phyloP scores from a whole-genome alignment of 2,329 filamentous ascomycete species.

The Monosporascus ibericus region DNA sequence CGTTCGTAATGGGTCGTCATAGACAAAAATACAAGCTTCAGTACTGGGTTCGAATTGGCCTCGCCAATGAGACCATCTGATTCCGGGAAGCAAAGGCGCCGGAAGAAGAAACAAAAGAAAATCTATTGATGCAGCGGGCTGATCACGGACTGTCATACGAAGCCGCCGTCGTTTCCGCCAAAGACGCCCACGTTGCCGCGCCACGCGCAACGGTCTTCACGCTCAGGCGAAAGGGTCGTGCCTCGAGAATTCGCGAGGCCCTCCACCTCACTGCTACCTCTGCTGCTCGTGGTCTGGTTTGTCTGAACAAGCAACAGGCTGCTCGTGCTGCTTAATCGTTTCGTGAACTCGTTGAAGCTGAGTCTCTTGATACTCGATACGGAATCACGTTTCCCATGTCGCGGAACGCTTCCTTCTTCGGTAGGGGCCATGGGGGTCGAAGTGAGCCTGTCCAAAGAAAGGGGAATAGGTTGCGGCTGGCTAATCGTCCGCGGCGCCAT shows the following conservation, averaged over 20 bases:
- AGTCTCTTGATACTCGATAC: conserved; percentile 50
- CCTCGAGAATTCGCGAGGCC: conserved; percentile 23
- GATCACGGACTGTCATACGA: conserved; percentile 34
- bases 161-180: conserved; percentile 43
- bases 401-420: conserved; percentile 28
- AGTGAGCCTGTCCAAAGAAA: conserved; percentile 15
- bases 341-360: conserved; percentile 57
- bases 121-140: background rate
- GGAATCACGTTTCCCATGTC: conserved; percentile 44
- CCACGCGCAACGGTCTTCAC: conserved; percentile 48
- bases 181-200: conserved; percentile 51
- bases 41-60: background rate
- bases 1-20: conserved; percentile 16
- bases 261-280: conserved; percentile 41
- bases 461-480: conserved; percentile 37
- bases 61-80: background rate
- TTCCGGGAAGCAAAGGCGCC: conserved; percentile 5
- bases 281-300: conserved; percentile 44
- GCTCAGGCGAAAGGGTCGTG: conserved; percentile 28
- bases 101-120: conserved; percentile 8
- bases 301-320: conserved; percentile 54
- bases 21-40: conserved; percentile 14
- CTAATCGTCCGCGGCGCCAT: conserved; percentile 40
- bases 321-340: conserved; percentile 54
- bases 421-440: conserved; percentile 12